Evolutionary conservation across 148 eudicot species (phyloP), one percentile per base, ranked within the genome.

Genomic region (Tetragonia tetragonoides): DNA sequence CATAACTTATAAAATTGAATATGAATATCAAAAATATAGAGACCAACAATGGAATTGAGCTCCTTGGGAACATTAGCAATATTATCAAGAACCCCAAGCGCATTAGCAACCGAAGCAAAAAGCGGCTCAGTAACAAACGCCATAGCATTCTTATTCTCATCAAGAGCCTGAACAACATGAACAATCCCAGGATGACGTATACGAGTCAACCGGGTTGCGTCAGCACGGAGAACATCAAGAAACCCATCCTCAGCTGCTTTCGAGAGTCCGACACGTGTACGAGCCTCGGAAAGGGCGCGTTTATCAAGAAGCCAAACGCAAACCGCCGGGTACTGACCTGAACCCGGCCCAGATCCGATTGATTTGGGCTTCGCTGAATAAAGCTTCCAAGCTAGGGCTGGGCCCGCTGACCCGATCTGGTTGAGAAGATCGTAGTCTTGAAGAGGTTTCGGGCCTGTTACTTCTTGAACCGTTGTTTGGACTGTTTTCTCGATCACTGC

Each of bases 381-480:
- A 14, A 95, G 87, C 77, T 91, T 91, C 99, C 99, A 95, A 2
- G 81, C 93, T 23, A 91, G 88, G 28, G 86, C 97, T 0, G 97
- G 99, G 1, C 99, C 99, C 0, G 99, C 95, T 6, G 99, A 90
- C 23, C 97, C 99, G 89, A 95, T 91, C 93, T 91, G 99, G 62
- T 88, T 83, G 15, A 84, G 60, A 41, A 95, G 86, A 21, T 90
- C 93, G 87, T 93, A 95, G 79, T 95, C 99, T 49, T 90, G 96
- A 23, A 95, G 83, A 21, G 97, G 87, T 68, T 85, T 91, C 11
- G 99, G 99, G 0, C 99, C 99, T 53, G 99, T 88, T 0, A 95
- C 99, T 68, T 95, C 99, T 57, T 93, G 94, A 3, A 95, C 99
- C 57, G 98, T 94, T 5, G 97, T 88, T 21, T 91, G 92, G 0